Percentiles rank a stretch among this genome's conserved stretches.
Conservation (phyloP, 1,139 yeast genomes). For the Blastobotrys indianensis region DNA sequence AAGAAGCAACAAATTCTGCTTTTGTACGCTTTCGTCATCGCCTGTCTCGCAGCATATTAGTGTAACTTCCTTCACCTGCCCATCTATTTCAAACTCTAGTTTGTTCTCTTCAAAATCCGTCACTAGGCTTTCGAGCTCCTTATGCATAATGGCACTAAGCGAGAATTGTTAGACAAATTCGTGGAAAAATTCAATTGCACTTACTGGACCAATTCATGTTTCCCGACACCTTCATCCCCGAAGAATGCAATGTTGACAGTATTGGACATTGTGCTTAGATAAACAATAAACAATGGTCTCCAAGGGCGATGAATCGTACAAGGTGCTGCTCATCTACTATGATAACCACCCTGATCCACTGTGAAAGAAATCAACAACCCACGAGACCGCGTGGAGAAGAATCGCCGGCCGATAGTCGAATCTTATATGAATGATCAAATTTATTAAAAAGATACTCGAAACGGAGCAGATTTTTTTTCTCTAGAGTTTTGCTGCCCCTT, state of each 20-base stretch:
- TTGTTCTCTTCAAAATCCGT: slow-evolving; percentile 7
- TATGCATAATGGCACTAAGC: slow-evolving; percentile 3
- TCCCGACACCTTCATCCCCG: slow-evolving; percentile 10
- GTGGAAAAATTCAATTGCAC: not conserved
- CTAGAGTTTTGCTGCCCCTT: too few relatives aligned
- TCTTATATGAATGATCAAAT: too few relatives aligned
- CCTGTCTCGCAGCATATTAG: slow-evolving; percentile 1
- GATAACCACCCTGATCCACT: too few relatives aligned
- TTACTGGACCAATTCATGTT: slow-evolving; percentile 9
- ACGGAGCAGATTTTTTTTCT: too few relatives aligned
- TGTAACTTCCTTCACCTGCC: not conserved
- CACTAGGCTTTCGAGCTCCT: slow-evolving; percentile 6
- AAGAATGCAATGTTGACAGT: slow-evolving; percentile 6
- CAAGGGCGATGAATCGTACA: too few relatives aligned
- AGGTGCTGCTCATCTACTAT: too few relatives aligned
- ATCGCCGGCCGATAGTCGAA: too few relatives aligned
- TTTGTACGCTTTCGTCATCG: slow-evolving; percentile 1
- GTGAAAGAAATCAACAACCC: too few relatives aligned
- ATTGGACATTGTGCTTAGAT: not conserved
- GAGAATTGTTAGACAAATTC: not conserved
- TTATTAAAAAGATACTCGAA: too few relatives aligned
- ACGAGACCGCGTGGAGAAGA: too few relatives aligned
- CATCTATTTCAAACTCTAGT: slow-evolving; percentile 5
- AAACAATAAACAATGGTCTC: too few relatives aligned
- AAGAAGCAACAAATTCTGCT: slow-evolving; percentile 2